Base-by-base conservation (phyloP, 2,329 filamentous ascomycete species). In the Ascochyta koolunga region DNA sequence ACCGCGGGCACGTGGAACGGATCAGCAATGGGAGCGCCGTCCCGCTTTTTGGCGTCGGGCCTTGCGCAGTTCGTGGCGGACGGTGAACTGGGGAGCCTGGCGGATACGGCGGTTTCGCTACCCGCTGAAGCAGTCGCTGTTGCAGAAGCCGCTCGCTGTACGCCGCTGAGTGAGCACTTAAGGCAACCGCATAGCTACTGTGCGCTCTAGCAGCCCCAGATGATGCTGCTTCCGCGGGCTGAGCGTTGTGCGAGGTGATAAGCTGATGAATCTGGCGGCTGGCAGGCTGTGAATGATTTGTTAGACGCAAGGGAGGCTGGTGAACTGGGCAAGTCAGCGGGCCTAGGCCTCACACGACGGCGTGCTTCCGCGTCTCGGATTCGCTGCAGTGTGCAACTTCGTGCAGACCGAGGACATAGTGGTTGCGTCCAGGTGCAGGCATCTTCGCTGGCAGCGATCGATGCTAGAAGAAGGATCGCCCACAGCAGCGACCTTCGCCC, bases 401-500 rank as follows among this genome's bases (percentile, higher is more conserved):
- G 45, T 54, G 45, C 51, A 54, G 51, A 45, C 51, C 51, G 50
- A 54, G 51, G 35, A 27, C 24, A 45, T 46, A 31, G 42, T 39
- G 46, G 53, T 52, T 44, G 56, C 56, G 53, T 54, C 50, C 43
- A 48, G 44, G 32, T 53, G 61, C 60, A 64, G 56, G 59, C 62
- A 59, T 57, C 41, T 50, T 61, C 42, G 60, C 50, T 61, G 64
- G 56, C 58, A 60, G 31, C 53, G 58, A 65, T 66, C 60, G 61
- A 49, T 47, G 53, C 53, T 40, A 43, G 41, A 56, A 54, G 33
- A 32, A 46, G 46, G 46, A 50, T 47, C 46, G 53, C 47, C 39
- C 42, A 54, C 52, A 47, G 46, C 50, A 54, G n/a, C 42, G 25
- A 42, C 6, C 32, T 44, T 43, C 25, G 35, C 46, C 39, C 46